Conservation (phyloP, 1,139 yeast genomes). For the Scheffersomyces parashehatae region DNA sequence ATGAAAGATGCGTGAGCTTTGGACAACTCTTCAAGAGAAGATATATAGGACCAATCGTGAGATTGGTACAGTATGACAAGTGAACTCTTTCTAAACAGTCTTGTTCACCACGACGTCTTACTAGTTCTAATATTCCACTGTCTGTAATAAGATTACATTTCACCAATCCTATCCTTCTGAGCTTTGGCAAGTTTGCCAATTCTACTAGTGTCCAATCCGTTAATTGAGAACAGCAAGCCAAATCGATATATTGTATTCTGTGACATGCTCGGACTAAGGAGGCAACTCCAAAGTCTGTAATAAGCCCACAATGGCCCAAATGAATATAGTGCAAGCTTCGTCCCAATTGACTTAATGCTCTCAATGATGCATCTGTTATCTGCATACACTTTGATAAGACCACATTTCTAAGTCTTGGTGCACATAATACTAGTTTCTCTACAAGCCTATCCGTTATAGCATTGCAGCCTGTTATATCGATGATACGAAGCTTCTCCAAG, state of each 20-base stretch:
- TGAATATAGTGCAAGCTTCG: conserved; percentile 86
- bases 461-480: conserved; percentile 85
- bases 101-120: conserved; percentile 68
- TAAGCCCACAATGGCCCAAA: conserved; percentile 88
- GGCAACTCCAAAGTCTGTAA: conserved; percentile 86
- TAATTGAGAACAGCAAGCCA: conserved; percentile 90
- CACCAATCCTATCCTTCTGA: conserved; percentile 90
- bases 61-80: conserved; percentile 83
- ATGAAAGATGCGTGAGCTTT: conserved; percentile 78
- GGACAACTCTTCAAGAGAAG: conserved; percentile 79
- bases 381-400: conserved; percentile 87
- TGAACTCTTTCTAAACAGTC: conserved; percentile 90
- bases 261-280: conserved; percentile 76
- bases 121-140: conserved; percentile 76
- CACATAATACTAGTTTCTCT: conserved; percentile 67
- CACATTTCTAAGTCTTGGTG: conserved; percentile 85
- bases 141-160: conserved; percentile 90
- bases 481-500: conserved; percentile 61
- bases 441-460: conserved; percentile 81
- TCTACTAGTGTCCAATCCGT: conserved; percentile 84
- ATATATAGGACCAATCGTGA: conserved; percentile 72
- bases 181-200: conserved; percentile 72
- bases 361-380: conserved; percentile 79
- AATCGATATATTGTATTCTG: conserved; percentile 87
- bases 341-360: conserved; percentile 72